These are phyloP conservation scores for Dimocarpus longan DNA, from an alignment of 345 rosid genomes.

Conservation along the genomic window DNA sequence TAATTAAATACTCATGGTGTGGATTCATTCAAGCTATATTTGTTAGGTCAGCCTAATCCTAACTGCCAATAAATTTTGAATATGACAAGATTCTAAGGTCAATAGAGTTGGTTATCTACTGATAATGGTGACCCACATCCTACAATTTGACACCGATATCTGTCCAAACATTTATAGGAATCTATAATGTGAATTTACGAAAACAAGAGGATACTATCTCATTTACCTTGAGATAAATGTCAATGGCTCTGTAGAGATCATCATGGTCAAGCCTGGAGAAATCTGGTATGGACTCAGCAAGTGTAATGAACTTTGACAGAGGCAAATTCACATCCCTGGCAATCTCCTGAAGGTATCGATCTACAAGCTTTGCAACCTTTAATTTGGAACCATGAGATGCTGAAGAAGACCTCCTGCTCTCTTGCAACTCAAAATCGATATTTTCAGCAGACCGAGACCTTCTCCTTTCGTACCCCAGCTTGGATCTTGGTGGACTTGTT, in stretches of 20 bases:
- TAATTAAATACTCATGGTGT: conserved; percentile 1
- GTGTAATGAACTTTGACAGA: conserved; percentile 70
- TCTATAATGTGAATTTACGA: not conserved
- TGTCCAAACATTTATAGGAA: conserved; percentile 14
- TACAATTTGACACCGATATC: conserved; percentile 28
- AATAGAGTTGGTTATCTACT: conserved; percentile 58
- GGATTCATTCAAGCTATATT: conserved; percentile 18
- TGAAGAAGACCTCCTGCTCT: conserved; percentile 91
- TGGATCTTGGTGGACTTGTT: conserved; percentile 80
- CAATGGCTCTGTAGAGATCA: conserved; percentile 93
- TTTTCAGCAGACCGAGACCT: conserved; percentile 94
- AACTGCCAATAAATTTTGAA: conserved; percentile 28
- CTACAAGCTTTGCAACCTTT: conserved; percentile 94
- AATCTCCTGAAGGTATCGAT: conserved; percentile 82
- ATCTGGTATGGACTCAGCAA: conserved; percentile 82
- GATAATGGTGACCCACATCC: conserved; percentile 39
- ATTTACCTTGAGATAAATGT: conserved; percentile 94
- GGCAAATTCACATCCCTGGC: conserved; percentile 75
- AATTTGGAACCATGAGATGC: conserved; percentile 93
- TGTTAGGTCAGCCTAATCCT: conserved; percentile 37
- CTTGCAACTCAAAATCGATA: conserved; percentile 79
- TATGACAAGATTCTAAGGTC: conserved; percentile 36
- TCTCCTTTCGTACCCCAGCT: conserved; percentile 71
- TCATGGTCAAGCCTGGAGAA: conserved; percentile 89
- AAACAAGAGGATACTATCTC: not conserved